These are phyloP conservation scores for Sporothrix mexicana DNA, from an alignment of 2,329 filamentous ascomycete genomes.

Conservation along the genomic window DNA sequence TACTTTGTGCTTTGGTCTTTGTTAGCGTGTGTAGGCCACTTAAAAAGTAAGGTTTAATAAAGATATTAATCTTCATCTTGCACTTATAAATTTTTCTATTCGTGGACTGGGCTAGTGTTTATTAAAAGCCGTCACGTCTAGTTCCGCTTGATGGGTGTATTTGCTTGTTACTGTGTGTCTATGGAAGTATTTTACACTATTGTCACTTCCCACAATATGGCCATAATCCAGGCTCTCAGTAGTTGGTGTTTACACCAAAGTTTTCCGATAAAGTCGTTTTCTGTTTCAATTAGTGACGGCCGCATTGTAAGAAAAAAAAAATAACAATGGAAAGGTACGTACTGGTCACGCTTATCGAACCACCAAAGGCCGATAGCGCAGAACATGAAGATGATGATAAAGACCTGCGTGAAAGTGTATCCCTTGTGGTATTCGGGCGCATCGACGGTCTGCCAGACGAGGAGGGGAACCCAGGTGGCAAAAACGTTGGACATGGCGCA, in stretches of 20 bases:
- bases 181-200: not conserved
- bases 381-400: constrained; percentile 26
- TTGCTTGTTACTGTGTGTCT: not conserved
- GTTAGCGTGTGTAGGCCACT: too few species aligned
- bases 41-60: too few species aligned
- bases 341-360: constrained; percentile 32
- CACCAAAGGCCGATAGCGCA: constrained; percentile 24
- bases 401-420: constrained; percentile 31
- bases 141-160: not conserved
- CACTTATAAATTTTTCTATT: too few species aligned
- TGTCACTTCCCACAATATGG: not conserved
- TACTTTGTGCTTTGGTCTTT: too few species aligned
- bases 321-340: too few species aligned
- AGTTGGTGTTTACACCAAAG: not conserved
- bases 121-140: too few species aligned
- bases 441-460: constrained; percentile 35
- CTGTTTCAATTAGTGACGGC: too few species aligned
- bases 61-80: too few species aligned
- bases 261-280: too few species aligned
- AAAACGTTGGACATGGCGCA: constrained; percentile 40
- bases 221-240: not conserved
- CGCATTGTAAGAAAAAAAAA: too few species aligned
- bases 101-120: too few species aligned
- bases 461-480: constrained; percentile 40
- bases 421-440: constrained; percentile 28